These are phyloP conservation scores for Blastobotrys arbuscula DNA, from an alignment of 1,139 yeast genomes.

Conservation along the genomic window DNA sequence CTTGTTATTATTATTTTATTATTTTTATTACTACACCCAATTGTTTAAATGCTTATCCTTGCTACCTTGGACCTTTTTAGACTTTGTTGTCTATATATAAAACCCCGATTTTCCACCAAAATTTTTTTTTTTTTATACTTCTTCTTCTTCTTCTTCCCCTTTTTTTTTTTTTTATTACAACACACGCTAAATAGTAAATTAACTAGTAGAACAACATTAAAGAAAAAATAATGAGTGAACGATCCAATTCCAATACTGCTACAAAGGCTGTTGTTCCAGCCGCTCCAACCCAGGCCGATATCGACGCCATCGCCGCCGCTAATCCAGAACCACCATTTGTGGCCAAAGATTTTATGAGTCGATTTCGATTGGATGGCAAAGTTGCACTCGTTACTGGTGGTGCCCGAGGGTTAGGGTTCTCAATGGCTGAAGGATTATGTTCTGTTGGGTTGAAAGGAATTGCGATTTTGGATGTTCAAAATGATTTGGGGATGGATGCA, in stretches of 20 bases:
- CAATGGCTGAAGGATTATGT: slow-evolving; percentile 59
- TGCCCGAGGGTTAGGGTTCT: slow-evolving; percentile 62
- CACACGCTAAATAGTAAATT: background rate
- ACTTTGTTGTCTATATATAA: slow-evolving; percentile 2
- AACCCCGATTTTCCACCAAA: background rate
- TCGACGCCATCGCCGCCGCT: slow-evolving; percentile 34
- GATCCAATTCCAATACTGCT: slow-evolving; percentile 24
- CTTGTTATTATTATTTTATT: too few species aligned
- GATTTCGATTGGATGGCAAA: slow-evolving; percentile 61
- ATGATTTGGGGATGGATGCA: slow-evolving; percentile 44
- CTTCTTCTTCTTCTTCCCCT: background rate
- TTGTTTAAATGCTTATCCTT: too few species aligned
- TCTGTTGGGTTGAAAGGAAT: slow-evolving; percentile 70
- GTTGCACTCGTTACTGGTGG: slow-evolving; percentile 67
- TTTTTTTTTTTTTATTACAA: background rate
- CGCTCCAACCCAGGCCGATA: slow-evolving; percentile 37
- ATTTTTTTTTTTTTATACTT: background rate
- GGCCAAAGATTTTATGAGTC: slow-evolving; percentile 36
- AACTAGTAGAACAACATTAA: background rate
- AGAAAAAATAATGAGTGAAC: slow-evolving; percentile 10
- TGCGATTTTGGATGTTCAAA: slow-evolving; percentile 41
- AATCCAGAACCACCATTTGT: slow-evolving; percentile 33
- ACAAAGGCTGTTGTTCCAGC: slow-evolving; percentile 38
- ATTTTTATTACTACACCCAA: too few species aligned
- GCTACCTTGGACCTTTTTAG: too few species aligned